A percentile compares a stretch with the other conserved stretches of the same genome.
Evolutionary conservation across 257 asterid genomes (phyloP).

Genomic region (Nemophila menziesii): DNA sequence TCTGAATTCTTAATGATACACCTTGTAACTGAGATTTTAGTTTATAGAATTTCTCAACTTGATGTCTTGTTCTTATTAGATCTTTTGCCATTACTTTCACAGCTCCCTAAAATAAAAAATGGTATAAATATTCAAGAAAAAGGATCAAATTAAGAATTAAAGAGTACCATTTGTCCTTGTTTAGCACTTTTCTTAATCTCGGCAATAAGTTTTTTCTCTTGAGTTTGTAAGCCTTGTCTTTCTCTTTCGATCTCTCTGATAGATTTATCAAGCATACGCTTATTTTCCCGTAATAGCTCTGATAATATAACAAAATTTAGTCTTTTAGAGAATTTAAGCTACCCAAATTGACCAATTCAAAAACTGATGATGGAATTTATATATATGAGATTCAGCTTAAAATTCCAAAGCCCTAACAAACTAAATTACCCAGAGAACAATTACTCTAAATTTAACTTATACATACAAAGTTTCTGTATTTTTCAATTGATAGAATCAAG

Average conservation of each 20-base stretch:
- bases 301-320: conserved; percentile 6
- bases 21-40: conserved; percentile 82
- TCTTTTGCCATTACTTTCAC: conserved; percentile 89
- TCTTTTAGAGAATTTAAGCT: not conserved
- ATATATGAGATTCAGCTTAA: not conserved
- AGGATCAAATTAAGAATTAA: not conserved
- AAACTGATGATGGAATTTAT: not conserved
- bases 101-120: conserved; percentile 64
- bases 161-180: conserved; percentile 91
- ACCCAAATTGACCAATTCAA: not conserved
- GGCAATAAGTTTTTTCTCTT: conserved; percentile 76
- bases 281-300: conserved; percentile 97
- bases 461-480: not conserved
- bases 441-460: not conserved
- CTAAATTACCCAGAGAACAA: not conserved
- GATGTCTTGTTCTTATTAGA: conserved; percentile 76
- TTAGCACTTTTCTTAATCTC: conserved; percentile 99
- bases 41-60: conserved; percentile 69
- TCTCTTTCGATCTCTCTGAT: conserved; percentile 96
- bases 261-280: conserved; percentile 94
- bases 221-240: conserved; percentile 85
- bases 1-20: conserved; percentile 74
- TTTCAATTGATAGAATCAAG: not conserved
- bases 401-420: not conserved
- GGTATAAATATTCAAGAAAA: too few relatives aligned